A percentile compares a stretch with the other conserved stretches of the same genome.
Conservation (phyloP, 1,139 yeast species). For the Saccharomyces pastorianus region DNA sequence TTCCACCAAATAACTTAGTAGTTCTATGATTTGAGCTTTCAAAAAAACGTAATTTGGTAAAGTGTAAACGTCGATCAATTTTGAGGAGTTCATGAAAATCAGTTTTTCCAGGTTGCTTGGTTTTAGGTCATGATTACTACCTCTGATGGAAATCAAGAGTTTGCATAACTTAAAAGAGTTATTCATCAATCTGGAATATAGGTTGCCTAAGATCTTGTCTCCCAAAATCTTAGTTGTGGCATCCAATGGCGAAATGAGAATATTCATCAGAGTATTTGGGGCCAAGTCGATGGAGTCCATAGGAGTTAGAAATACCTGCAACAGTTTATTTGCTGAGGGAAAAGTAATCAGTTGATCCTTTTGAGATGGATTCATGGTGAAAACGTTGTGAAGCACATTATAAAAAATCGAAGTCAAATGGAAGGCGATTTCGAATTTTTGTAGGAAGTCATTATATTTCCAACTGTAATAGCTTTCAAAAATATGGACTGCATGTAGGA, state of each 20-base stretch:
- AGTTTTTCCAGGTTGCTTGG: conserved; percentile 61
- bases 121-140: conserved; percentile 35
- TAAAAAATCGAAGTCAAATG: conserved; percentile 50
- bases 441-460: conserved; percentile 48
- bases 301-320: conserved; percentile 50
- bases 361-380: conserved; percentile 44
- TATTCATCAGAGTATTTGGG: conserved; percentile 38
- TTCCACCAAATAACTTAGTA: conserved; percentile 54
- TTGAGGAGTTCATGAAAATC: conserved; percentile 49
- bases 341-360: not conserved
- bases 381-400: conserved; percentile 46
- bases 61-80: conserved; percentile 53
- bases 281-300: conserved; percentile 48
- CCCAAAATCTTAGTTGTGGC: conserved; percentile 14
- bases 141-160: conserved; percentile 47
- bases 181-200: conserved; percentile 25
- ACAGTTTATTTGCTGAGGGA: conserved; percentile 41
- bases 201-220: conserved; percentile 14
- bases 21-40: conserved; percentile 46
- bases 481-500: conserved; percentile 50
- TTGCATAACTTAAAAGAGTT: conserved; percentile 38
- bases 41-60: conserved; percentile 35
- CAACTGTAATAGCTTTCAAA: conserved; percentile 72
- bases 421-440: conserved; percentile 57
- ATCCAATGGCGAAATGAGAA: conserved; percentile 36